Evolutionary conservation across 768 basidiomycete genomes (phyloP).

Genomic region (Boletus rex-veris): DNA sequence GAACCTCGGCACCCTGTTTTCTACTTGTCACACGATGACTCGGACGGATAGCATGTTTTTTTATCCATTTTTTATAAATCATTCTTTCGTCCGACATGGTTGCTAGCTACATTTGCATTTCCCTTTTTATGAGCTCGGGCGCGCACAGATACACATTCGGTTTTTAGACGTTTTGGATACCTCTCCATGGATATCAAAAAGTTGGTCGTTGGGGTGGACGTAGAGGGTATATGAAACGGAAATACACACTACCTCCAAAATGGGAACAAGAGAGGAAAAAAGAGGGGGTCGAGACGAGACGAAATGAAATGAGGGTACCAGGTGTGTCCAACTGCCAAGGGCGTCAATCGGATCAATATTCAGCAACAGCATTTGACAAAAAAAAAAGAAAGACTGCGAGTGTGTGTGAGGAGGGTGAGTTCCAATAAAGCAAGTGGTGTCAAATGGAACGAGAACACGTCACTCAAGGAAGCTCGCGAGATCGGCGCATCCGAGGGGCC

Average conservation of each 20-base stretch:
- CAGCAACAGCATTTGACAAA: neutral
- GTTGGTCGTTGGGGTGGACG: conserved; percentile 2
- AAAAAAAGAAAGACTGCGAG: too few relatives aligned
- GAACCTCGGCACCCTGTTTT: neutral
- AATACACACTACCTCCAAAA: conserved; percentile 17
- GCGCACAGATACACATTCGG: too few relatives aligned
- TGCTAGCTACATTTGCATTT: too few relatives aligned
- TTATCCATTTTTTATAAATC: too few relatives aligned
- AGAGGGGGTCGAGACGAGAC: neutral
- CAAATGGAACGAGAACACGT: too few relatives aligned
- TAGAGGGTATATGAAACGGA: conserved; percentile 16
- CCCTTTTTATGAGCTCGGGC: neutral
- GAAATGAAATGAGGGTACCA: neutral
- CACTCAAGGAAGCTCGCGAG: conserved; percentile 32
- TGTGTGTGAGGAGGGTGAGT: neutral
- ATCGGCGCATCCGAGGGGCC: conserved; percentile 42
- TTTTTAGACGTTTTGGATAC: conserved; percentile 14
- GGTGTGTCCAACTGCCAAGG: too few relatives aligned
- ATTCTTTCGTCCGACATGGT: too few relatives aligned
- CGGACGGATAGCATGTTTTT: too few relatives aligned
- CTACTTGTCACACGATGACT: too few relatives aligned
- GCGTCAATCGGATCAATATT: too few relatives aligned
- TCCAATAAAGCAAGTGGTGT: too few relatives aligned
- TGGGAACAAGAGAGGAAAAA: neutral
- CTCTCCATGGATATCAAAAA: neutral